Conservation (phyloP, 106 monocot species). For the Allium fistulosum region DNA sequence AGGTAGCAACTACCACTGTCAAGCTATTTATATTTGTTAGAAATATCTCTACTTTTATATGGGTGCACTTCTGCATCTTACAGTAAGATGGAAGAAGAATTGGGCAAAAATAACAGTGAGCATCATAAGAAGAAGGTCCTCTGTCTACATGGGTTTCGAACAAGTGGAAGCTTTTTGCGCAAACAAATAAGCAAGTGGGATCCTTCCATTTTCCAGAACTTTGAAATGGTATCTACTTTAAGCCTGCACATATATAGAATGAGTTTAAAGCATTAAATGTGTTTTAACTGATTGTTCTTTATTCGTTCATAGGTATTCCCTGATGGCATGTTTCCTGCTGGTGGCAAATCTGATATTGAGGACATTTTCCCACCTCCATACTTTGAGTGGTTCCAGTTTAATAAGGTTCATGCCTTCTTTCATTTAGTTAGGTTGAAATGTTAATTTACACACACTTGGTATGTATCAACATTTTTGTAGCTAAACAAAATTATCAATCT, state of each 20-base stretch:
- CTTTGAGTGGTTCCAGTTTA: slow-evolving; percentile 76
- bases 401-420: slow-evolving; percentile 25
- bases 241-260: too few species aligned
- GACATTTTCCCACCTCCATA: slow-evolving; percentile 65
- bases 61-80: not conserved
- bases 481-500: not conserved
- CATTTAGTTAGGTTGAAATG: not conserved
- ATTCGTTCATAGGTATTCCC: slow-evolving; percentile 33
- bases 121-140: slow-evolving; percentile 35
- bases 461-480: slow-evolving; percentile 18
- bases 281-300: not conserved
- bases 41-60: not conserved
- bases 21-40: not conserved
- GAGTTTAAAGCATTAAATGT: too few species aligned
- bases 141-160: slow-evolving; percentile 70
- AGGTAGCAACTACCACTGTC: not conserved
- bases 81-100: not conserved
- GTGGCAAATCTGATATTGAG: slow-evolving; percentile 61
- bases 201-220: slow-evolving; percentile 47
- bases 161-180: slow-evolving; percentile 54
- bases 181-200: slow-evolving; percentile 76
- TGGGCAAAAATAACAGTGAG: not conserved
- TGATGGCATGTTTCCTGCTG: slow-evolving; percentile 49
- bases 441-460: slow-evolving; percentile 22
- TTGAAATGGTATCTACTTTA: slow-evolving; percentile 18